Evolutionary conservation across 2,329 filamentous ascomycete genomes (phyloP), one percentile per base, ranked within the genome.

Genomic region (Phoma sp.): DNA sequence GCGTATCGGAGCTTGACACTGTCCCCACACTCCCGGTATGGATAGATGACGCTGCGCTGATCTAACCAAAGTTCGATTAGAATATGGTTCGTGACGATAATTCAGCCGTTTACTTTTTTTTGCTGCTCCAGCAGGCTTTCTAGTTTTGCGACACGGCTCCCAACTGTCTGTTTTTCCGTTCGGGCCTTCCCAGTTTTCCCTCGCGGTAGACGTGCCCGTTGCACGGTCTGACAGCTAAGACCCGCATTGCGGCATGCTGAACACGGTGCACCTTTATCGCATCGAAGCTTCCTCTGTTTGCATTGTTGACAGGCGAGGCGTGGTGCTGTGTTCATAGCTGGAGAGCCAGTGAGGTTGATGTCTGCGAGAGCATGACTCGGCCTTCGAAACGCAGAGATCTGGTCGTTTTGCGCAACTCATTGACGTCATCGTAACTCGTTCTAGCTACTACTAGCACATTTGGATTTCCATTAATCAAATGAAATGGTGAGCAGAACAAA

Each of bases 171-270:
- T 27, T 9, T 27, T 27, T 27, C 7, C 25, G 25, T 27, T 27
- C 25, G 25, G 9, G 25, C 29, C 15, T 49, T 62, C 2, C 35
- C 59, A n/a, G 43, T 62, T 32, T 53, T 53, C 1, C 59, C 59
- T 12, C 59, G 43, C 1, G 59, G 56, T 6, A 62, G 46, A 24
- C 59, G 52, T 8, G 56, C 59, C 4, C 59, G 56, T 35, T 62
- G 52, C 8, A 62, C 47, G 12, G 45, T 24, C 22, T 57, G 43
- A 27, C 59, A 62, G 13, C 19, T 25, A 12, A 57, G 32, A 24
- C 40, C 50, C 6, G 53, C 49, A 29, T 15, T 38, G 10, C 25
- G 51, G 41, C 57, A 62, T 3, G 57, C 57, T 32, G 46, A 55
- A 24, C 59, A 62, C 5, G 59, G 59, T 8, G 39, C 29, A 13